These are phyloP conservation scores for Cavenderia fasciculata DNA, from an alignment of 78 protist species.

Conservation along the genomic window DNA sequence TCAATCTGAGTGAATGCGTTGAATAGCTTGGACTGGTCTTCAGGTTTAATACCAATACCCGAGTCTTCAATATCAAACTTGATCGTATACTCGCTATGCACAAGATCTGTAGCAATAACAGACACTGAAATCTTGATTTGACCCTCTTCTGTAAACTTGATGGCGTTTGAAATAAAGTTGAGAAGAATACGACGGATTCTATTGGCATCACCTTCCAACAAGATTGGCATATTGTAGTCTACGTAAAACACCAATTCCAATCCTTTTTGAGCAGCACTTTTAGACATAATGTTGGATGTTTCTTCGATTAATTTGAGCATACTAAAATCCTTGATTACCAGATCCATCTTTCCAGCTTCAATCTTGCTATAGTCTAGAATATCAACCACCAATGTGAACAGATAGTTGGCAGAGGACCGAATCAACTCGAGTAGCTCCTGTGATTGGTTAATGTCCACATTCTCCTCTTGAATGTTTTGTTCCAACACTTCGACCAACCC, in stretches of 20 bases:
- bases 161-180: conserved; percentile 53
- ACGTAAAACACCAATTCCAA: conserved; percentile 24
- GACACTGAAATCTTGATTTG: conserved; percentile 33
- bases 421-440: conserved; percentile 28
- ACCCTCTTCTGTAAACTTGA: conserved; percentile 61
- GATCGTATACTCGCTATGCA: not conserved
- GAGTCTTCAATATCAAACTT: conserved; percentile 58
- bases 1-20: conserved; percentile 57
- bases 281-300: conserved; percentile 14
- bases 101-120: not conserved
- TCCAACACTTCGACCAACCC: conserved; percentile 42
- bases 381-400: conserved; percentile 22
- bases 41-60: conserved; percentile 69
- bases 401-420: conserved; percentile 6
- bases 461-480: not conserved
- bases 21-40: conserved; percentile 7
- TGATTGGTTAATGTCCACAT: conserved; percentile 42
- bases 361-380: conserved; percentile 69
- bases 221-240: conserved; percentile 52
- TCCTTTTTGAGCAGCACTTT: conserved; percentile 12
- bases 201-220: conserved; percentile 27
- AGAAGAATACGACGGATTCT: conserved; percentile 42
- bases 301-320: conserved; percentile 59
- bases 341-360: conserved; percentile 71
- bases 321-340: conserved; percentile 33